Percentiles rank a stretch among this genome's conserved stretches.
Evolutionary conservation across 257 asterid species (phyloP).

Genomic region (Scutellaria minor): DNA sequence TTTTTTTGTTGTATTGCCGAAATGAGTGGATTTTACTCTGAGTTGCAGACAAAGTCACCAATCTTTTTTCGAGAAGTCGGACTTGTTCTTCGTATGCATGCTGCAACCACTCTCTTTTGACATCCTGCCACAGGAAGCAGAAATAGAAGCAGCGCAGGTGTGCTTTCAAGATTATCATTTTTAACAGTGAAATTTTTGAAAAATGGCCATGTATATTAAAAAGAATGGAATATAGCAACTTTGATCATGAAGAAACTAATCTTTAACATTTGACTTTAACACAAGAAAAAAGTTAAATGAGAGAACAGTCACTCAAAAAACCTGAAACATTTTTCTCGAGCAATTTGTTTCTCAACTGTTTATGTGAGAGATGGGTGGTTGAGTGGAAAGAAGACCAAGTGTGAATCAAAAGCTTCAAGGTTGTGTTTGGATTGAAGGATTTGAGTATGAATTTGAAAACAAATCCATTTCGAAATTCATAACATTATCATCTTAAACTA

Average conservation of each 20-base stretch:
- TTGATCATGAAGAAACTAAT: too few species aligned
- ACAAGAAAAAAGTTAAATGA: too few species aligned
- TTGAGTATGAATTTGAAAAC: neutral
- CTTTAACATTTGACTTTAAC: too few species aligned
- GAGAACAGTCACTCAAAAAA: too few species aligned
- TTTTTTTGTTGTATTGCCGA: neutral
- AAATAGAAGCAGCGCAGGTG: constrained; percentile 98
- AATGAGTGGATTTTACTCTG: neutral
- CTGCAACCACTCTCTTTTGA: constrained; percentile 77
- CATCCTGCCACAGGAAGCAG: constrained; percentile 75
- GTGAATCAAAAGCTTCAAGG: neutral
- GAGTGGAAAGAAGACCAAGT: too few species aligned
- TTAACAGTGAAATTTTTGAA: too few species aligned
- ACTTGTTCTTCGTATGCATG: constrained; percentile 91
- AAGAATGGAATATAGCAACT: too few species aligned
- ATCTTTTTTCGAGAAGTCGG: constrained; percentile 84
- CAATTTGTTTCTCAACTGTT: too few species aligned
- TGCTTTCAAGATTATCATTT: constrained; percentile 18
- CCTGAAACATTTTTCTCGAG: too few species aligned
- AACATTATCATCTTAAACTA: neutral
- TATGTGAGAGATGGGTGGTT: too few species aligned
- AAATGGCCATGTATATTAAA: too few species aligned
- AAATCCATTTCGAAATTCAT: too few species aligned
- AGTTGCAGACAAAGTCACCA: constrained; percentile 81
- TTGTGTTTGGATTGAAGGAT: neutral